These are phyloP conservation scores for Paraphoma sp. DNA, from an alignment of 2,329 filamentous ascomycete genomes.

Conservation along the genomic window DNA sequence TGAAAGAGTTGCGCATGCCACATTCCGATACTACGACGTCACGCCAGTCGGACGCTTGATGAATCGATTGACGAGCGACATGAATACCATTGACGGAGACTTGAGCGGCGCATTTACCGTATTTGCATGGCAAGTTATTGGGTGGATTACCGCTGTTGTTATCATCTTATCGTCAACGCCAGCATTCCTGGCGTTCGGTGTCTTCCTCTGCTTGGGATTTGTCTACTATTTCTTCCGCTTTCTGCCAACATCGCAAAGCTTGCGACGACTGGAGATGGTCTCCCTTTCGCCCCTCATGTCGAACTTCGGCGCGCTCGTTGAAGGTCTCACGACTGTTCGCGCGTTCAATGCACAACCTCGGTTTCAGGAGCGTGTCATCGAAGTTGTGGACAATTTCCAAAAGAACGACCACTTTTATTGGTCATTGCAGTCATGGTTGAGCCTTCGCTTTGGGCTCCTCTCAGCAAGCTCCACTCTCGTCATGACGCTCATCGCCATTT, in stretches of 20 bases:
- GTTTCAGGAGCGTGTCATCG: conserved; percentile 81
- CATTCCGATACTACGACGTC: conserved; percentile 89
- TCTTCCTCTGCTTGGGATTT: conserved; percentile 71
- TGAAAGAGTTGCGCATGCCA: conserved; percentile 75
- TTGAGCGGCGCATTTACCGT: conserved; percentile 76
- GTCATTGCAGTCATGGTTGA: conserved; percentile 83
- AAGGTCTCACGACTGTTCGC: conserved; percentile 85
- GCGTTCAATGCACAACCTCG: conserved; percentile 80
- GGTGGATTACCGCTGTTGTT: conserved; percentile 73
- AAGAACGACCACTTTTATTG: conserved; percentile 97
- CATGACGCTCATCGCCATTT: conserved; percentile 76
- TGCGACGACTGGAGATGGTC: conserved; percentile 86
- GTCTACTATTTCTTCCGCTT: conserved; percentile 78
- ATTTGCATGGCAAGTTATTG: conserved; percentile 73
- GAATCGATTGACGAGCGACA: conserved; percentile 90
- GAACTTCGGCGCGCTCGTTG: conserved; percentile 87
- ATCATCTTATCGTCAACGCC: conserved; percentile 84
- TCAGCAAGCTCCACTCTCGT: conserved; percentile 77
- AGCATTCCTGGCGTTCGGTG: conserved; percentile 74
- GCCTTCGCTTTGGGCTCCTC: conserved; percentile 76
- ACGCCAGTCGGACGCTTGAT: conserved; percentile 89
- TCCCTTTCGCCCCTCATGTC: conserved; percentile 88
- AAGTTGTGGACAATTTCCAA: conserved; percentile 86
- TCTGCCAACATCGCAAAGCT: conserved; percentile 80
- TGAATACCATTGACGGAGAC: conserved; percentile 87